Percentiles rank a stretch among this genome's conserved stretches.
Evolutionary conservation across 169 alveolate genomes (phyloP).

Genomic region (Plasmodium gallinaceum): DNA sequence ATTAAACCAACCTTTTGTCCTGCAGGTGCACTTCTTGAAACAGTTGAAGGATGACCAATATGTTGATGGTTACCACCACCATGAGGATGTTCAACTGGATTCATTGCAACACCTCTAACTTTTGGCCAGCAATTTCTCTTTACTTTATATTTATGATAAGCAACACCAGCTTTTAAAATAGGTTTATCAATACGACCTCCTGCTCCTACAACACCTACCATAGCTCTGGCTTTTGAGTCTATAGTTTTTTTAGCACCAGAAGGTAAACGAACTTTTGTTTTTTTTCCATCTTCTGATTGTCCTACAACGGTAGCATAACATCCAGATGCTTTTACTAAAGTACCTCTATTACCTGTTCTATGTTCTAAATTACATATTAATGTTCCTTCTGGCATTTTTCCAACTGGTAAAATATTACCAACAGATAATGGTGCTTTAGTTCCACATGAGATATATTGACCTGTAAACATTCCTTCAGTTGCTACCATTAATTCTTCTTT

Average conservation of each 20-base stretch:
- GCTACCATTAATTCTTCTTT: constrained; percentile 97
- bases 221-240: constrained; percentile 94
- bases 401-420: constrained; percentile 98
- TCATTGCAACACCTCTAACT: constrained; percentile 99
- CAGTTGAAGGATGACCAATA: constrained; percentile 99
- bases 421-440: constrained; percentile 95
- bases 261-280: constrained; percentile 98
- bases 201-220: constrained; percentile 99
- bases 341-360: constrained; percentile 98
- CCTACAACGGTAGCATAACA: constrained; percentile 96
- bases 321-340: constrained; percentile 98
- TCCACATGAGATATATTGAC: constrained; percentile 99
- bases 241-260: constrained; percentile 98
- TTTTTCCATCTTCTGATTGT: constrained; percentile 97
- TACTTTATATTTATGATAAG: constrained; percentile 97
- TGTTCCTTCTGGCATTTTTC: constrained; percentile 99
- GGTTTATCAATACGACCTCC: constrained; percentile 99
- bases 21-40: constrained; percentile 97
- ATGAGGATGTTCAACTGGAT: constrained; percentile 99
- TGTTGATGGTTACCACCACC: constrained; percentile 99
- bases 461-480: constrained; percentile 98
- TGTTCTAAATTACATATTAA: constrained; percentile 97
- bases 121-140: constrained; percentile 99
- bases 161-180: constrained; percentile 98
- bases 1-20: constrained; percentile 99